These are phyloP conservation scores for Pseudohalonectria lignicola DNA, from an alignment of 2,329 filamentous ascomycete genomes.

Conservation along the genomic window DNA sequence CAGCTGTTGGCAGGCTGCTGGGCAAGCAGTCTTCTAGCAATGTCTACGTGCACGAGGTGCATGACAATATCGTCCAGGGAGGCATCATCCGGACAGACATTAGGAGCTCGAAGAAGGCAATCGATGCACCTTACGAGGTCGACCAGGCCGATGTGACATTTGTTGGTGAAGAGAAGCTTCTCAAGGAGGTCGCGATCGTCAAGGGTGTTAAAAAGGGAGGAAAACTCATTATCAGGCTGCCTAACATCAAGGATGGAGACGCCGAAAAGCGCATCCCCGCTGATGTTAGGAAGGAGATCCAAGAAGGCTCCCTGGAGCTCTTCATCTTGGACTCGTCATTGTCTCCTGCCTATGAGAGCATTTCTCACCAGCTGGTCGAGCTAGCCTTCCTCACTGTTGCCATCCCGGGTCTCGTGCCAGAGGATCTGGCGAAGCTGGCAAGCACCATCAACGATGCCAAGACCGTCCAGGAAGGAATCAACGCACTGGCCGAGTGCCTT, in stretches of 20 bases:
- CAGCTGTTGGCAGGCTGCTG: slow-evolving; percentile 44
- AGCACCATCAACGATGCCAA: slow-evolving; percentile 37
- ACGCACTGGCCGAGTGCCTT: slow-evolving; percentile 59
- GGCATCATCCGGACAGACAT: slow-evolving; percentile 78
- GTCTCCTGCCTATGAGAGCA: slow-evolving; percentile 56
- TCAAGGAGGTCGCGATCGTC: slow-evolving; percentile 67
- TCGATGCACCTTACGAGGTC: slow-evolving; percentile 77
- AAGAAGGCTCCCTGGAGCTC: slow-evolving; percentile 58
- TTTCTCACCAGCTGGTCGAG: slow-evolving; percentile 58
- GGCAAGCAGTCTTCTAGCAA: slow-evolving; percentile 63
- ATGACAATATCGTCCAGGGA: slow-evolving; percentile 58
- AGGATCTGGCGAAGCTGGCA: slow-evolving; percentile 56
- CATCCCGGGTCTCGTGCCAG: slow-evolving; percentile 50
- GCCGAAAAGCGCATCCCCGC: slow-evolving; percentile 75
- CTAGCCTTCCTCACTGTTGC: slow-evolving; percentile 75
- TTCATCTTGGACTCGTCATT: slow-evolving; percentile 64
- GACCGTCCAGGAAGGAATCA: slow-evolving; percentile 44
- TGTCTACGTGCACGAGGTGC: slow-evolving; percentile 49
- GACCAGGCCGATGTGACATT: slow-evolving; percentile 69
- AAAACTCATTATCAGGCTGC: slow-evolving; percentile 63
- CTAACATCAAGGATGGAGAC: slow-evolving; percentile 77
- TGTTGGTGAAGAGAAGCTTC: slow-evolving; percentile 67
- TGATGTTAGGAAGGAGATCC: slow-evolving; percentile 58
- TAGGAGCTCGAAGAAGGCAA: slow-evolving; percentile 67
- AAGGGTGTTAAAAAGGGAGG: slow-evolving; percentile 59